These are phyloP conservation scores for Nakaseomyces sp. DNA, from an alignment of 1,139 yeast species.

Conservation along the genomic window DNA sequence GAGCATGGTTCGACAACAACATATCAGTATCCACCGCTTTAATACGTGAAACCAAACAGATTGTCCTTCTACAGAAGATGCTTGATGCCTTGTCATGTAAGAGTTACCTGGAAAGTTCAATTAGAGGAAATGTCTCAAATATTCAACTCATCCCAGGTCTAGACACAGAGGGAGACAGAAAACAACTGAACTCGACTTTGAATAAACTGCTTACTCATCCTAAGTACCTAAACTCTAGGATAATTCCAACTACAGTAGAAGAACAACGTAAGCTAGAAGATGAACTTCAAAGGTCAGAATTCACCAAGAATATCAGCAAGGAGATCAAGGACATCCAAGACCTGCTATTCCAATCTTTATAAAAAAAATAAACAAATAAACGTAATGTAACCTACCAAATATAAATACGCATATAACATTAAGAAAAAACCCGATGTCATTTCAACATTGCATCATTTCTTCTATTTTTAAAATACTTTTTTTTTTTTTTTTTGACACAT, in stretches of 20 bases:
- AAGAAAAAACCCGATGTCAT: too few species aligned
- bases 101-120: conserved; percentile 37
- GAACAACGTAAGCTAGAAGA: conserved; percentile 51
- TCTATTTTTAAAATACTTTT: not conserved
- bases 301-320: conserved; percentile 43
- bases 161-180: conserved; percentile 49
- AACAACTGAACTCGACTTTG: conserved; percentile 48
- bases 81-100: conserved; percentile 36
- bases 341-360: conserved; percentile 19
- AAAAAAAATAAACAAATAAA: too few species aligned
- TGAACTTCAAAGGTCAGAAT: conserved; percentile 35
- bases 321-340: conserved; percentile 52
- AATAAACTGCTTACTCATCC: conserved; percentile 77
- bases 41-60: conserved; percentile 71
- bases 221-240: conserved; percentile 63
- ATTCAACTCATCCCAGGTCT: conserved; percentile 48
- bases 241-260: conserved; percentile 54
- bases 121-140: conserved; percentile 17
- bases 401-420: too few species aligned
- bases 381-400: too few species aligned
- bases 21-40: conserved; percentile 55
- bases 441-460: too few species aligned
- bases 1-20: conserved; percentile 61
- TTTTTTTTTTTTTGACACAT: too few species aligned
- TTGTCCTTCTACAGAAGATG: conserved; percentile 57